phyloP scores from a whole-genome alignment of 768 basidiomycete genomes.

The Kwoniella dejecticola region DNA sequence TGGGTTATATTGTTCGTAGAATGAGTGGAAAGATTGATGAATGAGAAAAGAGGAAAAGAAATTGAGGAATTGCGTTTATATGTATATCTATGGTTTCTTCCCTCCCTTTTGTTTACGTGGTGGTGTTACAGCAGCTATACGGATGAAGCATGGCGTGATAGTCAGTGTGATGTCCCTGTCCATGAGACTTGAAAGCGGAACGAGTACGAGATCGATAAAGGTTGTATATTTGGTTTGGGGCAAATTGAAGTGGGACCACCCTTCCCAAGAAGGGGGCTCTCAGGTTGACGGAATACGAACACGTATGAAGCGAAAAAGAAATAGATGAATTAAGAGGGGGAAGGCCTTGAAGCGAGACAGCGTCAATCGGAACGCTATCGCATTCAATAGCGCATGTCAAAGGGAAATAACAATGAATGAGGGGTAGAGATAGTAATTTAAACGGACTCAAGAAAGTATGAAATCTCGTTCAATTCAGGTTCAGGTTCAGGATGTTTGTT shows the following conservation, averaged over 20 bases:
- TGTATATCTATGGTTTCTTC: constrained; percentile 56
- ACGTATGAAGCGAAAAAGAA: neutral
- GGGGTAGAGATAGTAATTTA: constrained; percentile 41
- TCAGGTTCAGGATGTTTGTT: constrained; percentile 6
- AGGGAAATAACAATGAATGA: constrained; percentile 1
- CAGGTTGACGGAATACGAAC: too few relatives aligned
- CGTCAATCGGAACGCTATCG: too few relatives aligned
- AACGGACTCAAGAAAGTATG: constrained; percentile 59
- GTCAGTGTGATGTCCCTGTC: constrained; percentile 5
- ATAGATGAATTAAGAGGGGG: too few relatives aligned
- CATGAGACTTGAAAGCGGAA: neutral
- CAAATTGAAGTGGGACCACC: too few relatives aligned
- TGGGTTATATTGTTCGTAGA: too few relatives aligned
- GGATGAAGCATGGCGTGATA: neutral
- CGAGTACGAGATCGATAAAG: neutral
- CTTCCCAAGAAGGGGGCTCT: constrained; percentile 10
- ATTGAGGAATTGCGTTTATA: neutral
- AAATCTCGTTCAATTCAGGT: neutral
- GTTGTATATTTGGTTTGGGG: too few relatives aligned
- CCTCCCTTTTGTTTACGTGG: constrained; percentile 96
- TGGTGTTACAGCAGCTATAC: constrained; percentile 72
- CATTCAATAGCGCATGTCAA: too few relatives aligned
- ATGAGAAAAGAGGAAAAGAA: neutral
- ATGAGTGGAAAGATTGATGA: too few relatives aligned
- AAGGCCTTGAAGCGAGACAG: too few relatives aligned